Conservation (phyloP, 495 filamentous ascomycete genomes). For the Daldinia vernicosa region DNA sequence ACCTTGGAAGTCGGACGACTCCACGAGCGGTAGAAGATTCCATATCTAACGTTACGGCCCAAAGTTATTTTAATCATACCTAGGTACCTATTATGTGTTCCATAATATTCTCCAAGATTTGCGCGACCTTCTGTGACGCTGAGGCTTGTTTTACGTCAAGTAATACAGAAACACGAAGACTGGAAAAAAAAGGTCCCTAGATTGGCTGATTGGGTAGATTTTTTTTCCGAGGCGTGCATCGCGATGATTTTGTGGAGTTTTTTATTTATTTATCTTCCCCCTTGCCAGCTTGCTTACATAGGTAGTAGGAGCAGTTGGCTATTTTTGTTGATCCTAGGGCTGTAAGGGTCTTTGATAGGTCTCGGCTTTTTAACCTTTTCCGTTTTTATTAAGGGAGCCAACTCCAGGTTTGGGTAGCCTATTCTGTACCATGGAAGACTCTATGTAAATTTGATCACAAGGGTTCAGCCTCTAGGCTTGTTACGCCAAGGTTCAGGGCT, state of each 20-base stretch:
- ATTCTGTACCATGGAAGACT: background rate
- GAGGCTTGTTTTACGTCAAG: background rate
- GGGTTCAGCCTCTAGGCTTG: background rate
- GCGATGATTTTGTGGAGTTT: background rate
- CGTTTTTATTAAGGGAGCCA: background rate
- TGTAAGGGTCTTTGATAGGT: background rate
- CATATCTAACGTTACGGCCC: background rate
- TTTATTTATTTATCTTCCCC: background rate
- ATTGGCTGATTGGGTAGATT: background rate
- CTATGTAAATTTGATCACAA: constrained; percentile 10
- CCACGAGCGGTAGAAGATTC: background rate
- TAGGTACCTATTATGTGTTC: no score
- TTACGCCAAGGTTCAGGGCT: constrained; percentile 24
- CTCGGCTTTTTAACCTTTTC: no score
- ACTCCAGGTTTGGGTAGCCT: background rate
- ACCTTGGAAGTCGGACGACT: background rate
- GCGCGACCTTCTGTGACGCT: background rate
- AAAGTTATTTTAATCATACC: background rate
- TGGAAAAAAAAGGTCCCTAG: background rate
- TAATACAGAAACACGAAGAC: background rate
- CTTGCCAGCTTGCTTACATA: background rate
- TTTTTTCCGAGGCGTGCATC: background rate
- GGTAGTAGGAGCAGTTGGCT: no score
- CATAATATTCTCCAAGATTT: background rate
- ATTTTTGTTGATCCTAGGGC: background rate